phyloP scores from a whole-genome alignment of 2,329 filamentous ascomycete genomes.

The Hymenoscyphus repandus region DNA sequence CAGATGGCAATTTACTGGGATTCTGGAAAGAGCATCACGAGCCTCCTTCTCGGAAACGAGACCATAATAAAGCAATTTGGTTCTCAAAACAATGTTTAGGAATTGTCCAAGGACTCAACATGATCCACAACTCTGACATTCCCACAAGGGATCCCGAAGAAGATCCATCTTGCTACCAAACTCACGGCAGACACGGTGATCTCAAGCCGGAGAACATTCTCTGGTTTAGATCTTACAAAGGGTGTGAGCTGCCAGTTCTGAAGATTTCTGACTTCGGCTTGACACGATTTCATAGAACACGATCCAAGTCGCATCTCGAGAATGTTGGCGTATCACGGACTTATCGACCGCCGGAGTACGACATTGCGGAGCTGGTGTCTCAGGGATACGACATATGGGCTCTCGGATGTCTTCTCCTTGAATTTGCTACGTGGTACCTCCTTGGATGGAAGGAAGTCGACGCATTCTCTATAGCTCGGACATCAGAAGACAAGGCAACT shows the following conservation, averaged over 20 bases:
- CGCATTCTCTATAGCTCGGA: not conserved
- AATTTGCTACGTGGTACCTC: constrained; percentile 30
- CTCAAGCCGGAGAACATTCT: constrained; percentile 37
- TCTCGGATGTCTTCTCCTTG: constrained; percentile 32
- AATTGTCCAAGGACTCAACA: constrained; percentile 2
- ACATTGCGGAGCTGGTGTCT: constrained; percentile 26
- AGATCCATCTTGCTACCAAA: not conserved
- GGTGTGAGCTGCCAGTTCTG: constrained; percentile 15
- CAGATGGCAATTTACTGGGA: constrained; percentile 5
- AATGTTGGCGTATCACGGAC: constrained; percentile 21
- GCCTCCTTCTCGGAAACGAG: not conserved
- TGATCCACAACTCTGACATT: constrained; percentile 5
- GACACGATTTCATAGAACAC: constrained; percentile 28
- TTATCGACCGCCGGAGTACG: constrained; percentile 35
- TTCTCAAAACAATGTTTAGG: constrained; percentile 6
- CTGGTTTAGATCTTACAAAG: constrained; percentile 20
- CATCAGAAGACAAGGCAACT: not conserved
- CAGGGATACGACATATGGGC: constrained; percentile 32
- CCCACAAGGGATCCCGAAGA: not conserved
- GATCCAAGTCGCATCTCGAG: constrained; percentile 18
- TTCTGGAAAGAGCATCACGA: not conserved
- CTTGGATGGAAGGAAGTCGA: constrained; percentile 1
- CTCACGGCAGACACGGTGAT: constrained; percentile 34
- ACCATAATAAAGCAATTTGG: constrained; percentile 1
- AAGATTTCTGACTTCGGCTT: constrained; percentile 34